Conservation (phyloP, 257 asterid genomes). For the Solanum bulbocastanum region DNA sequence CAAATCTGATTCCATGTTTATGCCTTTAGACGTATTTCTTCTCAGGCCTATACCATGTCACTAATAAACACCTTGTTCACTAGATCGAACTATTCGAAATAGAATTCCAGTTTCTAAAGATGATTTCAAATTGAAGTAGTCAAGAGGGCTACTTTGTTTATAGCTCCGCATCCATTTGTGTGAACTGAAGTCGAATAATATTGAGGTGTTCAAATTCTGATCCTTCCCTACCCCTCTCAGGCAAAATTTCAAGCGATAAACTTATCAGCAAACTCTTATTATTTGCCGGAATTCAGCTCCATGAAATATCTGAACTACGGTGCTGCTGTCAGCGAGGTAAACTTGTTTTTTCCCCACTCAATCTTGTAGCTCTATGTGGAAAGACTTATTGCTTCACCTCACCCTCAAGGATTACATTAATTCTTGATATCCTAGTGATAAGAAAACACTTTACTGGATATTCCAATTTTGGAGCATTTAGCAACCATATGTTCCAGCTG, state of each 20-base stretch:
- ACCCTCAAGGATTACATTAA: not conserved
- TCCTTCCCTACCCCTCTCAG: slow-evolving; percentile 12
- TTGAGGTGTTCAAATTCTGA: not conserved
- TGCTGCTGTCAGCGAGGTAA: slow-evolving; percentile 67
- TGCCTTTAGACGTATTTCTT: not conserved
- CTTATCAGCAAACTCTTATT: slow-evolving; percentile 42
- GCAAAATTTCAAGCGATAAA: slow-evolving; percentile 36
- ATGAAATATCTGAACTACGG: slow-evolving; percentile 44
- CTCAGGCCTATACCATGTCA: not conserved
- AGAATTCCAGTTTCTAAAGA: not conserved
- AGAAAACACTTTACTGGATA: not conserved
- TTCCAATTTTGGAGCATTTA: not conserved
- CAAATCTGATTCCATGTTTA: not conserved
- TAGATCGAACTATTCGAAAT: not conserved
- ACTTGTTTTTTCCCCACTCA: too few relatives aligned
- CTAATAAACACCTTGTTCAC: not conserved
- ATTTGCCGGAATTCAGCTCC: slow-evolving; percentile 36
- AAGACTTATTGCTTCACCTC: not conserved
- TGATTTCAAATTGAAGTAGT: not conserved
- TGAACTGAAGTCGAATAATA: not conserved
- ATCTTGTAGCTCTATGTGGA: not conserved
- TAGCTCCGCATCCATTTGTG: not conserved
- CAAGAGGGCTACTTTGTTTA: not conserved
- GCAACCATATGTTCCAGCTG: not conserved
- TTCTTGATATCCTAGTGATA: not conserved